Percentiles rank a stretch among this genome's conserved stretches.
Conservation (phyloP, 805 yeast genomes). For the Lipomyces mesembrius region DNA sequence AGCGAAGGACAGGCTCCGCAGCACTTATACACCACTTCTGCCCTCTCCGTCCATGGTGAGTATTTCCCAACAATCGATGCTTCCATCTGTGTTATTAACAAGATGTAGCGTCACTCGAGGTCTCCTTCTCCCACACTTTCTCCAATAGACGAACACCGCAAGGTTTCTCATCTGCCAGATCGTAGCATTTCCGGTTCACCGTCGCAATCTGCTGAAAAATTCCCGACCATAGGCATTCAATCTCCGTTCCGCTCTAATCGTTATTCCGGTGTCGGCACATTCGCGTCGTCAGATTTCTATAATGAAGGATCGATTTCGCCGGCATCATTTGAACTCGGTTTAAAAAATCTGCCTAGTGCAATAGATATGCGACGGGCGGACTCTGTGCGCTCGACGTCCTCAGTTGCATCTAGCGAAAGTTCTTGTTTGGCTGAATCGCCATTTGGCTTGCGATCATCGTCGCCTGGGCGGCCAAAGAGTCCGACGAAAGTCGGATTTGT, state of each 20-base stretch:
- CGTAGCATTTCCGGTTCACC: conserved; percentile 18
- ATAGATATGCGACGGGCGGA: conserved; percentile 16
- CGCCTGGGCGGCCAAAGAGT: conserved; percentile 25
- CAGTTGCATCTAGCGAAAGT: conserved; percentile 12
- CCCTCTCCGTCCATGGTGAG: conserved; percentile 29
- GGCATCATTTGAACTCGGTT: conserved; percentile 23
- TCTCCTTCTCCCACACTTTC: conserved; percentile 12
- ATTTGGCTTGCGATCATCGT: conserved; percentile 16
- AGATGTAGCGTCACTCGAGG: conserved; percentile 1
- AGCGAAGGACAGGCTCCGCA: conserved; percentile 5
- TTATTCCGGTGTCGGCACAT: conserved; percentile 33
- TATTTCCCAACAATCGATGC: neutral
- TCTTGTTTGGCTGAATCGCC: neutral
- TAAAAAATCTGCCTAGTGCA: neutral
- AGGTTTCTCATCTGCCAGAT: neutral
- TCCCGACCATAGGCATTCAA: neutral
- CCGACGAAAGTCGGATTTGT: conserved; percentile 32
- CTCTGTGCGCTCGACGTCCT: conserved; percentile 15
- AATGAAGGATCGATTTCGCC: conserved; percentile 18
- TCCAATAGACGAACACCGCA: conserved; percentile 5
- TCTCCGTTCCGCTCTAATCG: conserved; percentile 32
- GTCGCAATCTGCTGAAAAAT: conserved; percentile 26
- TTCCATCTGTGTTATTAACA: neutral
- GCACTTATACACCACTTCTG: conserved; percentile 13
- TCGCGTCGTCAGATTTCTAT: conserved; percentile 35